A percentile compares a stretch with the other conserved stretches of the same genome.
phyloP scores from a whole-genome alignment of 2,329 filamentous ascomycete genomes.

The Cercospora sp. region DNA sequence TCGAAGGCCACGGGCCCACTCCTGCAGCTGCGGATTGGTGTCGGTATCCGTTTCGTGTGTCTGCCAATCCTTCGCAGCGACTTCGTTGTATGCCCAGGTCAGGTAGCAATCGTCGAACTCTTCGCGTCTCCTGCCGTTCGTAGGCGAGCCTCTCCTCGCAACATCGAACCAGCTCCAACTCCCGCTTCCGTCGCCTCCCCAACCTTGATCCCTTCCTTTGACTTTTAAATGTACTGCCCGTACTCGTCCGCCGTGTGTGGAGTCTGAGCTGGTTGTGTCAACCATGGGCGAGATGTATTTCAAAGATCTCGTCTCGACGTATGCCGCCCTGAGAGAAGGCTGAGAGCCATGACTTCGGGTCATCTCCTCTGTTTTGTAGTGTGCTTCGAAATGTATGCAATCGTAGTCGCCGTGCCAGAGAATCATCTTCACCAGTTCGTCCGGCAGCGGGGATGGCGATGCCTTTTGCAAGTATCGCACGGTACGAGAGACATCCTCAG shows the following conservation, averaged over 20 bases:
- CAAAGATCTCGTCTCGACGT: slow-evolving; percentile 20
- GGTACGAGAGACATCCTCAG: slow-evolving; percentile 13
- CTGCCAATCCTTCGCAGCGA: slow-evolving; percentile 16
- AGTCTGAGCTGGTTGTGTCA: neutral
- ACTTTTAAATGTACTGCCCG: slow-evolving; percentile 15
- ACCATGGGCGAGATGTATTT: slow-evolving; percentile 1
- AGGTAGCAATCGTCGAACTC: neutral
- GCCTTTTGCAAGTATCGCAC: slow-evolving; percentile 15
- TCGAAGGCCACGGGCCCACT: slow-evolving; percentile 14
- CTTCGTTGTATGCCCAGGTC: slow-evolving; percentile 14
- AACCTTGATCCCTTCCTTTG: slow-evolving; percentile 24
- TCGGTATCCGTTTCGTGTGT: slow-evolving; percentile 8
- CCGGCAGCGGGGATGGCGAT: slow-evolving; percentile 13
- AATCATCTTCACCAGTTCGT: slow-evolving; percentile 22
- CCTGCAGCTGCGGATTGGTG: slow-evolving; percentile 6
- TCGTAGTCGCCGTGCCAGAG: slow-evolving; percentile 25
- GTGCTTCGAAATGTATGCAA: slow-evolving; percentile 20
- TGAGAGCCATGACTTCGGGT: slow-evolving; percentile 10
- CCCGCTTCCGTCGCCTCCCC: slow-evolving; percentile 13
- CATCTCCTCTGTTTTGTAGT: neutral
- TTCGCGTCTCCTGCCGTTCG: neutral
- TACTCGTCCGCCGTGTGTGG: slow-evolving; percentile 7
- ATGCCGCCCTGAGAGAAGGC: slow-evolving; percentile 6
- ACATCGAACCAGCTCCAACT: slow-evolving; percentile 26
- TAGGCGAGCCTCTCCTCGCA: neutral